Evolutionary conservation across 768 basidiomycete genomes (phyloP), one percentile per base, ranked within the genome.

Genomic region (Dioszegia hungarica): DNA sequence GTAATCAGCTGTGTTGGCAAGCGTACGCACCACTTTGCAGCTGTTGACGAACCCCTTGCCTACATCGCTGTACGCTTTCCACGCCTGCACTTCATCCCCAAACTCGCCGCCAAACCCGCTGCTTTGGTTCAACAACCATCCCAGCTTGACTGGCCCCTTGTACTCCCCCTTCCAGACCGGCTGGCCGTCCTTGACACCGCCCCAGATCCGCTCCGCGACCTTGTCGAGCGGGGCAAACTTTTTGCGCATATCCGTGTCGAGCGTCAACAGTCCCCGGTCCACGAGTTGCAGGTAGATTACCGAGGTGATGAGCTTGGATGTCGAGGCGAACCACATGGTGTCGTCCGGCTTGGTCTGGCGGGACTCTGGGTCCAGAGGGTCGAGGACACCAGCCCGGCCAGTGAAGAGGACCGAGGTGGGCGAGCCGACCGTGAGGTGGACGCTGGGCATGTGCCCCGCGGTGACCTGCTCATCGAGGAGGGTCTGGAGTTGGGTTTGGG

Each of bases 51-150:
- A 70, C 3, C 72, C 69, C 25, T 40, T 57, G 11, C 63, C 68
- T 22, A 54, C 61, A 5, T 44, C 45, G 19, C 49, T 54, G 9
- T 25, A 49, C 52, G 46, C 57, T 43, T 68, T 68, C 67, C 66
- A 70, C 0, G 38, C 54, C n/a, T 46, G 50, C 2, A 73, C 63
- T 9, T 48, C 57, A 6, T 56, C 54, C 6, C 59, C 61, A 27
- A 68, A 68, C 51, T 70, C 72, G 14, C 31, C 54, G 1, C 72
- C 72, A 43, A 73, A 70, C 27, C 72, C 72, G 41, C 60, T 56
- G 12, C 68, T 63, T 52, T 73, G 68, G 40, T 70, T 68, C 28
- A 68, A 56, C 61, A 71, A 52, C 63, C 57, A 57, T 12, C 34
- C 20, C 19, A 71, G 19, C 11, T 64, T 69, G 36, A 71, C 51